These are phyloP conservation scores for Scheffersomyces segobiensis DNA, from an alignment of 1,139 yeast species.

Conservation along the genomic window DNA sequence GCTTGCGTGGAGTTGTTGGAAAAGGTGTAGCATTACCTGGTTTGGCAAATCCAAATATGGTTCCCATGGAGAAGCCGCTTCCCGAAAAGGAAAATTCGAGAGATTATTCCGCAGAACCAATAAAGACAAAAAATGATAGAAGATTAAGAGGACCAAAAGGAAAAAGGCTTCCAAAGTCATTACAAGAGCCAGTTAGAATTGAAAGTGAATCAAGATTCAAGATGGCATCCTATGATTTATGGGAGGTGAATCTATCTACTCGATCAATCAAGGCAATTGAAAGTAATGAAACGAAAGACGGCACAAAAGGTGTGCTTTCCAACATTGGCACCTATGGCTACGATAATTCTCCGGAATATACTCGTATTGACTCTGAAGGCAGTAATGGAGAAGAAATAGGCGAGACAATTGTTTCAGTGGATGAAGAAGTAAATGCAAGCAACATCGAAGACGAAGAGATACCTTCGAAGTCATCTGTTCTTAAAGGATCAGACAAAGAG, in stretches of 20 bases:
- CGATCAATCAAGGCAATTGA: background rate
- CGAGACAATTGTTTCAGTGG: too few relatives aligned
- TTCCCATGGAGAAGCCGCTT: slow-evolving; percentile 15
- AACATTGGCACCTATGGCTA: too few relatives aligned
- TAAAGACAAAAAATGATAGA: slow-evolving; percentile 11
- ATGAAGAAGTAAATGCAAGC: too few relatives aligned
- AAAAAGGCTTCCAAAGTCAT: slow-evolving; percentile 68
- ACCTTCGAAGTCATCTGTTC: too few relatives aligned
- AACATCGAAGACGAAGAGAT: too few relatives aligned
- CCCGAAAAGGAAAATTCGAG: slow-evolving; percentile 9
- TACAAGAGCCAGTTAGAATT: slow-evolving; percentile 46
- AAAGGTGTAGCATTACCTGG: slow-evolving; percentile 63
- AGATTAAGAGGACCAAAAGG: slow-evolving; percentile 81
- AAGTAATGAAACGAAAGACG: background rate
- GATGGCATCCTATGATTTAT: slow-evolving; percentile 35
- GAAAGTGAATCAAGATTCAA: slow-evolving; percentile 30
- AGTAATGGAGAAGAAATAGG: too few relatives aligned
- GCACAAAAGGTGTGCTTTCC: background rate
- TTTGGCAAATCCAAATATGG: slow-evolving; percentile 46
- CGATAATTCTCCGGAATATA: too few relatives aligned
- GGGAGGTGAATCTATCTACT: slow-evolving; percentile 26
- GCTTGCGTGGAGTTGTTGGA: slow-evolving; percentile 59
- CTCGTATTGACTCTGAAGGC: too few relatives aligned
- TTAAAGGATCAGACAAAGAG: too few relatives aligned
- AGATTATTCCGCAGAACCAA: slow-evolving; percentile 6